Evolutionary conservation across 805 yeast species (phyloP), one percentile per base, ranked within the genome.

Genomic region (Candida tibetensis): DNA sequence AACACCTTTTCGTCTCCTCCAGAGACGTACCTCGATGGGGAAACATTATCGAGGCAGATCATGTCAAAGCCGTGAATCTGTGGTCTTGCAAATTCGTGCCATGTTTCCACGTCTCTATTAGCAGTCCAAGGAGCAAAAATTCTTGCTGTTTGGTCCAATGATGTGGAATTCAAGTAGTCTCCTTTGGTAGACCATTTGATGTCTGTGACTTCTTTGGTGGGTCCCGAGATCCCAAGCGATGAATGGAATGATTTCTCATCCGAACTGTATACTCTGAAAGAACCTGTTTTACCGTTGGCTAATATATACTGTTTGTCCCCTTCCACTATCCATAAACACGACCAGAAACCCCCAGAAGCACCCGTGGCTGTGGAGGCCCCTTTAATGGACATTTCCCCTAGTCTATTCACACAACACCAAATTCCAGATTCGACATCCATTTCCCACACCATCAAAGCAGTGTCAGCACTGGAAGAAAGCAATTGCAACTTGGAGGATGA

Each of bases 351-450:
- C 27, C 82, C 82, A 5, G 80, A 80, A 0, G 99, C 84, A 5
- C 99, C 99, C 0, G 99, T 93, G 3, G 99, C 99, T 0, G 99
- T 89, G 3, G 95, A 85, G 0, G 99, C 96, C 52, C 99, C 99
- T 62, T 93, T 91, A 34, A 89, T 84, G 30, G 95, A 83, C 43
- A 93, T 72, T 51, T 95, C 98, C 32, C 99, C 99, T 14, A 93
- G 65, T 48, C 98, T 69, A 14, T 81, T 68, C 6, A 73, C 72
- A 36, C 95, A 84, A 15, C 85, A 71, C 99, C 99, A 93, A 32
- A 93, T 81, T 3, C 96, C 96, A 4, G 95, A 85, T 2, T 76
- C 71, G 32, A 66, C 68, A 60, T 91, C 97, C 45, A 95, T 91
- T 53, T 82, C 83, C 99, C 99, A 93, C 7, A 89, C 67, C 85